Evolutionary conservation across 768 basidiomycete species (phyloP), one percentile per base, ranked within the genome.

Genomic region (Boletus speciosus): DNA sequence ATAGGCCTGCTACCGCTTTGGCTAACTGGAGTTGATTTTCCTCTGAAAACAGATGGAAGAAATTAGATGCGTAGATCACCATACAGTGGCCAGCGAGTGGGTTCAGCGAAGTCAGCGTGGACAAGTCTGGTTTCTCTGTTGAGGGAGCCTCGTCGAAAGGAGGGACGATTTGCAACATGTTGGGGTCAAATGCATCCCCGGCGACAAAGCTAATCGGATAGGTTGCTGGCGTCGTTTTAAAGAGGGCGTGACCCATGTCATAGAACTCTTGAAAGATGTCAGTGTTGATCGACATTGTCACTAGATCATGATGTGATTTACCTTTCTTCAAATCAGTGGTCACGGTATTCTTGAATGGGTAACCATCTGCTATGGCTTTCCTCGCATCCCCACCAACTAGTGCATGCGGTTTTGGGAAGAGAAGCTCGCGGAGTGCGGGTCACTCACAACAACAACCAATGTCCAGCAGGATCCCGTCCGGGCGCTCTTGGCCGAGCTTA

Each of bases 181-280:
- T 50, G 12, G 76, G 65, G 51, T 84, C 76, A 37, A 88, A 78
- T 0, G 69, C 73, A 53, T 88, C 78, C 1, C 85, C 86, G 1
- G 73, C 60, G 25, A 88, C 52, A 63, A 87, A 85, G 0, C 67
- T 65, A 75, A 15, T 38, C 0, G 82, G 80, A 61, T 82, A 86
- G 0, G 76, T 71, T 39, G 74, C 74, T 0, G 78, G 75, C 0
- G 78, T 81, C 2, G 80, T 76, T 39, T 66, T 78, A 73, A 86
- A 89, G 16, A 88, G 72, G 31, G 78, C 74, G 52, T 87, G 84
- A 1, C 84, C 84, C 7, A 79, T 66, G 2, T 79, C 71, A 78
- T 81, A 81, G 55, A 81, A 86, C 3, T 68, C 85, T 85, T 42
- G 19, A 40, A 36, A 21, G 23, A 31, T 5, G 29, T 36, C 5